Conservation (phyloP, 345 rosid genomes). For the Gossypium thurberi region DNA sequence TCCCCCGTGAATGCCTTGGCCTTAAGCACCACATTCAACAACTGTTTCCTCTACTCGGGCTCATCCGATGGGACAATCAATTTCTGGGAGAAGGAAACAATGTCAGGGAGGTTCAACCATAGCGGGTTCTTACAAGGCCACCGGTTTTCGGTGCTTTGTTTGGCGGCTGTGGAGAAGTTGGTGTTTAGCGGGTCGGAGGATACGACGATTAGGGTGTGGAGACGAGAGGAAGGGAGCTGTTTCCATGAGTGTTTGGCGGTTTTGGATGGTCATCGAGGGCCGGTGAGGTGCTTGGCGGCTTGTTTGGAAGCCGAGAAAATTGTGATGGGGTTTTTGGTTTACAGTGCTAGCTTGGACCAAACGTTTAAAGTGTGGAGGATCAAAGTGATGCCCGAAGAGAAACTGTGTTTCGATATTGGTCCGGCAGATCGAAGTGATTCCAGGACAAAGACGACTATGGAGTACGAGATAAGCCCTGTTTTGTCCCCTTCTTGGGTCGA, state of each 20-base stretch:
- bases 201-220: conserved; percentile 51
- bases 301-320: conserved; percentile 39
- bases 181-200: conserved; percentile 49
- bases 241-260: conserved; percentile 47
- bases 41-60: conserved; percentile 39
- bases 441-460: conserved; percentile 12
- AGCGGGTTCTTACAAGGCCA: conserved; percentile 53
- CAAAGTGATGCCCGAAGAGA: conserved; percentile 40
- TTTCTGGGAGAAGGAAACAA: conserved; percentile 50
- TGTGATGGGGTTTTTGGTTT: conserved; percentile 43
- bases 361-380: conserved; percentile 48
- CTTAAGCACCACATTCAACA: conserved; percentile 24
- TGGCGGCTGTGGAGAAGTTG: conserved; percentile 33
- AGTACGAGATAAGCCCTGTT: conserved; percentile 40
- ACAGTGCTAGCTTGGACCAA: conserved; percentile 49
- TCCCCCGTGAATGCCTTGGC: conserved; percentile 46
- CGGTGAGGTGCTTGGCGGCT: conserved; percentile 39
- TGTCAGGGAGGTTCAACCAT: conserved; percentile 40
- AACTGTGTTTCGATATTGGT: conserved; percentile 11
- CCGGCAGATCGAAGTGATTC: conserved; percentile 13
- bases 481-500: conserved; percentile 54
- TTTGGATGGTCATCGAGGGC: conserved; percentile 45
- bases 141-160: conserved; percentile 33
- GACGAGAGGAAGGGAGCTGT: conserved; percentile 47
- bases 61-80: conserved; percentile 41